Conservation (phyloP, 805 yeast genomes). For the Candida michaelii region DNA sequence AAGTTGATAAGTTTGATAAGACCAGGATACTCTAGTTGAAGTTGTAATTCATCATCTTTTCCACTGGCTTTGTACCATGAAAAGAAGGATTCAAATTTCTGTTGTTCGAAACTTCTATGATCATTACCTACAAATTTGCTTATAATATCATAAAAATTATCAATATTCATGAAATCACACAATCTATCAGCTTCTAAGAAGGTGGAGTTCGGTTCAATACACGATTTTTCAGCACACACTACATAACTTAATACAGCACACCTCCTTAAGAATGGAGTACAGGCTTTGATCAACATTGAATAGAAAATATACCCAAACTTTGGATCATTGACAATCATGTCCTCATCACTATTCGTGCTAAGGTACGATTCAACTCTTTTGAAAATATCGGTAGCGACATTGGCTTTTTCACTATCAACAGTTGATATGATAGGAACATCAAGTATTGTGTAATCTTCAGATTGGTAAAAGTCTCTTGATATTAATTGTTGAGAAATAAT, state of each 20-base stretch:
- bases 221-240: constrained; percentile 47
- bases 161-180: constrained; percentile 49
- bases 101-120: constrained; percentile 23
- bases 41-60: constrained; percentile 2
- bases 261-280: constrained; percentile 66
- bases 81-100: constrained; percentile 23
- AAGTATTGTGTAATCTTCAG: constrained; percentile 24
- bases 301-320: constrained; percentile 43
- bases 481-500: constrained; percentile 27
- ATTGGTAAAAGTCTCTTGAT: constrained; percentile 24
- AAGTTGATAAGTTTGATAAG: constrained; percentile 57
- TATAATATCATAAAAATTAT: constrained; percentile 28
- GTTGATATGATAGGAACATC: constrained; percentile 38
- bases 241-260: constrained; percentile 57
- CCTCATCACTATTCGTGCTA: constrained; percentile 13
- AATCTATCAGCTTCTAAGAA: constrained; percentile 55
- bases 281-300: constrained; percentile 54
- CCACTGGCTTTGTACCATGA: constrained; percentile 1
- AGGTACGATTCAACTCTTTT: constrained; percentile 18
- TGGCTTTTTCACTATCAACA: constrained; percentile 22
- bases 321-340: constrained; percentile 17
- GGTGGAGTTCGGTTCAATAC: constrained; percentile 14
- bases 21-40: constrained; percentile 61
- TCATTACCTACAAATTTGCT: constrained; percentile 18
- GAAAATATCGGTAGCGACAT: constrained; percentile 22